phyloP scores from a whole-genome alignment of 208 protist species.

The Crithidia thermophila region DNA sequence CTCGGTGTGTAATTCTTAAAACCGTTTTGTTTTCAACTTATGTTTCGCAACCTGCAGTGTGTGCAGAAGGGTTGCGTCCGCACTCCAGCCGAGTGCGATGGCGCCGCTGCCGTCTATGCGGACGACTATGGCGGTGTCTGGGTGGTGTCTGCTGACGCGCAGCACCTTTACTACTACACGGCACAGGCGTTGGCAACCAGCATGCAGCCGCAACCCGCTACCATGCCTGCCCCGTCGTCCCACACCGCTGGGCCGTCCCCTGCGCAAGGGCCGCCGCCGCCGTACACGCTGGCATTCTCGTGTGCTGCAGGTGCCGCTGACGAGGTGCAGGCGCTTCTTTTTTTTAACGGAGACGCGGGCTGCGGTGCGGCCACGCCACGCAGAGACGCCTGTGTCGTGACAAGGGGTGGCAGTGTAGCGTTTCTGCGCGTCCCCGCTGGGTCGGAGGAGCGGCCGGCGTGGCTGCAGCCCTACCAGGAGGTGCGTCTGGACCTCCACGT shows the following conservation, averaged over 20 bases:
- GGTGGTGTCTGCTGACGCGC: constrained; percentile 11
- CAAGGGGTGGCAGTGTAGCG: constrained; percentile 1
- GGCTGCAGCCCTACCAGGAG: constrained; percentile 24
- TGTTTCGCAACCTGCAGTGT: constrained; percentile 21
- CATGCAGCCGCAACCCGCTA: background rate
- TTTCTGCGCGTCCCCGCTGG: constrained; percentile 10
- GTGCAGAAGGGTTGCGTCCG: constrained; percentile 15
- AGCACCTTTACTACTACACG: constrained; percentile 17
- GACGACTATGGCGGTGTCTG: constrained; percentile 32
- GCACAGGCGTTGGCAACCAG: constrained; percentile 2
- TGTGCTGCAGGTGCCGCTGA: background rate
- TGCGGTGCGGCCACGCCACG: background rate
- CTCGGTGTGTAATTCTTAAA: no score
- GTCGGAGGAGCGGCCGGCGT: background rate
- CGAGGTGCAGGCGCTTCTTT: constrained; percentile 9
- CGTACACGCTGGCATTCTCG: background rate
- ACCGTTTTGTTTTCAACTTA: no score
- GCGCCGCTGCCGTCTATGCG: constrained; percentile 6
- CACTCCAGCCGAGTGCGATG: background rate
- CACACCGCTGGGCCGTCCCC: background rate
- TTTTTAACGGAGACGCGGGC: background rate
- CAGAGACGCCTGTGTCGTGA: constrained; percentile 21
- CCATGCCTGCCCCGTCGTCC: background rate
- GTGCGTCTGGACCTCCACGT: constrained; percentile 18
- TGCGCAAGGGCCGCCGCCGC: background rate